Base-by-base conservation (phyloP, 768 basidiomycete genomes). In the Cyathus striatus region DNA sequence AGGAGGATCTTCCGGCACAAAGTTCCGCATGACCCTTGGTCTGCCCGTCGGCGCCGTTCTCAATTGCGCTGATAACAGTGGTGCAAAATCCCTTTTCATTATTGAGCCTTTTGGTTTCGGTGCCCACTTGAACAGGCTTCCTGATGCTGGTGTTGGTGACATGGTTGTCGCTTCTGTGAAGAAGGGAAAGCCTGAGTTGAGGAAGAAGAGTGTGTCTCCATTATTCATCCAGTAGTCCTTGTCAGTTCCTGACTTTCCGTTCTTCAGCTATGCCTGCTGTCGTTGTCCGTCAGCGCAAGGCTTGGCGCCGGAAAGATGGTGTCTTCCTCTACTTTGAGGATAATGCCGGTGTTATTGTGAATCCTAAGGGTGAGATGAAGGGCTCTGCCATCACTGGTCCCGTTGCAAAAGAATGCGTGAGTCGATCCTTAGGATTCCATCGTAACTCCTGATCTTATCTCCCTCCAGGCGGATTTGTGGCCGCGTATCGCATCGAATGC, bases 321-420 rank as follows among this genome's bases (percentile, higher is more conserved):
- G 90, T 97, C 49, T 96, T 96, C 84, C 86, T 98, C 62, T 96
- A 97, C 79, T 96, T 95, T 51, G 92, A 95, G 79, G 92, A 95
- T 69, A 94, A 94, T 62, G 93, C 92, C 33, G 92, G 93, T 65
- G 93, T 95, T 43, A 95, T 95, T 49, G 92, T 97, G 57, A 97
- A 96, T 75, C 86, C 90, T 60, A 97, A 97, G 79, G 95, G 95
- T 58, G 96, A 99, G 75, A 99, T 99, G 96, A 99, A 99, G 78
- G 95, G 95, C 39, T 94, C 90, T 41, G 90, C 90, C 47, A 95
- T 96, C 62, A 90, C 92, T 25, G 92, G 92, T 44, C 93, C 92
- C 30, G 90, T 99, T 49, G 96, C 95, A 72, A 99, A 98, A 82
- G 95, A 97, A 90, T 98, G 96, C 62, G 90, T 92, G 63, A 32